Evolutionary conservation across 2,329 filamentous ascomycete species (phyloP), one percentile per base, ranked within the genome.

Genomic region (Arthrobotrys sinensis): DNA sequence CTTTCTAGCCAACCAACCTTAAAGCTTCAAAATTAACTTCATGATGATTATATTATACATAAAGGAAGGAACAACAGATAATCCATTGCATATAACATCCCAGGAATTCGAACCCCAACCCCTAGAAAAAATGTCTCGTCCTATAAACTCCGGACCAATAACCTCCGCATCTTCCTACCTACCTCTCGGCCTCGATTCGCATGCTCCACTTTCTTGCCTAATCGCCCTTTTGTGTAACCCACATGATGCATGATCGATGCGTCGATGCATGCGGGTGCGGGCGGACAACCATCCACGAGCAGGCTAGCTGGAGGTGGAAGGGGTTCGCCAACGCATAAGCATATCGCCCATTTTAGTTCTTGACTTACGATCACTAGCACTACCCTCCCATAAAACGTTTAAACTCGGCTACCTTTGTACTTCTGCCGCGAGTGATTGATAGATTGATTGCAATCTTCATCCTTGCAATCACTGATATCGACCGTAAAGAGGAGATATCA

Each of bases 201-300:
- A 34, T 57, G 28, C 24, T 36, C 50, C 28, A 36, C 34, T n/a
- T 38, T 40, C 55, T 66, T 48, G n/a, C 38, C 60, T 36, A 36
- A 21, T 34, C 38, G n/a, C 16, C 38, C 16, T 57, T 38, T 32
- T 53, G 70, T 75, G 70, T 67, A 67, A 75, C 70, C 62, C 70
- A 75, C 70, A 67, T 75, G 63, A 67, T 75, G 70, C 62, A 75
- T 69, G 21, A 28, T 28, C 24, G 24, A 28, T 43, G 64, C 48
- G 36, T 62, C 21, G 16, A 48, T 60, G 40, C 38, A 65, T 64
- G 69, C 60, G 36, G 34, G 38, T 43, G 46, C 50, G 46, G 45
- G 48, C 38, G 46, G 36, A 19, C 45, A 38, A 24, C 11, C 46
- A 52, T 66, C 40, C 45, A 40, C 34, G 34, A 40, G 32, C 32